These are phyloP conservation scores for Coniosporium apollinis DNA, from an alignment of 495 filamentous ascomycete genomes.

Conservation along the genomic window DNA sequence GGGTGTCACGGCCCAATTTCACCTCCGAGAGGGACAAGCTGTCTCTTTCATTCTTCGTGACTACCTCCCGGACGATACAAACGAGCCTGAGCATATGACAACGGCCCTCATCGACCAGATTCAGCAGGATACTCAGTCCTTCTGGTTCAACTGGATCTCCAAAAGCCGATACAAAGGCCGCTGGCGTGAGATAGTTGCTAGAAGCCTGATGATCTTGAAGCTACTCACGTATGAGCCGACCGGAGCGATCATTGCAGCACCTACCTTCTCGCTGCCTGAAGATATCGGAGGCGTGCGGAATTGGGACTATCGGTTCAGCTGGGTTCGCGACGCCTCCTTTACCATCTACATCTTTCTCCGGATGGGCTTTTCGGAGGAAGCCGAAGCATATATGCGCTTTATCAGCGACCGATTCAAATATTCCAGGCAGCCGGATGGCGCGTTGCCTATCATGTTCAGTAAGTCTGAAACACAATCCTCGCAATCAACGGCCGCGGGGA, in stretches of 20 bases:
- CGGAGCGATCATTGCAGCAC: conserved; percentile 37
- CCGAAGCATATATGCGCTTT: conserved; percentile 57
- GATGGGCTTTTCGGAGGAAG: conserved; percentile 56
- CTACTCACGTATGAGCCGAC: conserved; percentile 51
- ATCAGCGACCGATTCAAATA: conserved; percentile 48
- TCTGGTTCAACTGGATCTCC: conserved; percentile 55
- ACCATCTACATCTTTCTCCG: conserved; percentile 56
- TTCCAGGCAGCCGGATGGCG: conserved; percentile 27
- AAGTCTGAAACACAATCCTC: not conserved
- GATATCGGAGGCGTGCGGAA: conserved; percentile 56
- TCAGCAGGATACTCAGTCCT: conserved; percentile 47
- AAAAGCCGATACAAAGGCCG: conserved; percentile 51
- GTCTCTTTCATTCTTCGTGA: conserved; percentile 50
- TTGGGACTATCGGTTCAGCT: conserved; percentile 63
- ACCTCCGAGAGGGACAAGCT: conserved; percentile 44
- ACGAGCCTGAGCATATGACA: conserved; percentile 9
- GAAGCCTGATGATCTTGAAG: conserved; percentile 55
- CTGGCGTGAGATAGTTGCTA: conserved; percentile 49
- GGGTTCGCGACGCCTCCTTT: conserved; percentile 59
- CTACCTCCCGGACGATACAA: conserved; percentile 24
- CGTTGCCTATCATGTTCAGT: conserved; percentile 65
- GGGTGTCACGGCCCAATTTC: conserved; percentile 40
- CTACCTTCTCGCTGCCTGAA: conserved; percentile 53
- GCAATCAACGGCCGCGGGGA: too few relatives aligned
- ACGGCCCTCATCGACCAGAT: conserved; percentile 32